Evolutionary conservation across 495 filamentous ascomycete species (phyloP), one percentile per base, ranked within the genome.

Genomic region (Aspergillus ostianus): DNA sequence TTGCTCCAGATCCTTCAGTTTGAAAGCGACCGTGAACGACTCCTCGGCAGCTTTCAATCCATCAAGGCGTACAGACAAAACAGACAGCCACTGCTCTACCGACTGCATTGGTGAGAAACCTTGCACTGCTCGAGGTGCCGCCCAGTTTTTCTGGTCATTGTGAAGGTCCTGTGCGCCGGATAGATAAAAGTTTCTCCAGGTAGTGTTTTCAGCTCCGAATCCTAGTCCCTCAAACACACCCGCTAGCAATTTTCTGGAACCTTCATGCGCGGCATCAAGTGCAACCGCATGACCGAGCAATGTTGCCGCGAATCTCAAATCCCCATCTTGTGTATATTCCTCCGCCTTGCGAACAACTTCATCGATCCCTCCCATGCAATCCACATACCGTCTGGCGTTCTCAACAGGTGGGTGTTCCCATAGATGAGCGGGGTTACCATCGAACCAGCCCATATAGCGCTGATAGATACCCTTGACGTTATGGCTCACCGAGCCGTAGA

Each of bases 381-480:
- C 59, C 18, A 76, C 69, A 56, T 72, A 76, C 46, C 70, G 48
- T 23, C 51, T 47, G 0, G 62, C 71, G 19, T 54, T 59, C 30
- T 72, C 68, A 6, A 61, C 59, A 2, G 74, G 67, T 1, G 73
- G 60, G 29, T 70, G 56, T 48, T 74, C 64, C 74, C 74, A 77
- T 10, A 77, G 61, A 61, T 75, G 61, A 9, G 66, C 71, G 1
- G 74, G 67, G 47, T 73, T 70, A 0, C 74, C 71, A 60, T 77
- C 70, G 58, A 70, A 77, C 74, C 73, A 77, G 17, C 65, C 68
- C 59, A 69, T 67, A 50, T 77, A 77, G 18, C 71, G 67, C 18
- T 75, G 61, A 53, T 77, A 77, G 36, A 77, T 73, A 18, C 59
- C 74, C 49, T 75, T 77, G 18, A 77, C 67, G 53, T 75, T 77